Percentiles rank a stretch among this genome's conserved stretches.
phyloP scores from a whole-genome alignment of 805 yeast species.

The Candida wancherniae region DNA sequence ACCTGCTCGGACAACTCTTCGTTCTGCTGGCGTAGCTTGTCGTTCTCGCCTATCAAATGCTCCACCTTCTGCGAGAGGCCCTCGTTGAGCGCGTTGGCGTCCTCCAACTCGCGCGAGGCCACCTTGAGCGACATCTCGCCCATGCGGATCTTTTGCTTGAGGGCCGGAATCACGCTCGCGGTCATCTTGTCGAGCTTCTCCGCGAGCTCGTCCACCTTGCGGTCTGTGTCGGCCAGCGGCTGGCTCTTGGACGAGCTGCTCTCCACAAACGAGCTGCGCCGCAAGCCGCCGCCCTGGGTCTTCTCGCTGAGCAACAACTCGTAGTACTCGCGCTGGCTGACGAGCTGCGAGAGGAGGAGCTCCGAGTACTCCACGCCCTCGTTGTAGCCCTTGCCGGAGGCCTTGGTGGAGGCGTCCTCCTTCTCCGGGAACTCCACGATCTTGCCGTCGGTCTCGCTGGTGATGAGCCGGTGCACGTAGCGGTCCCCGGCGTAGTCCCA shows the following conservation, averaged over 20 bases:
- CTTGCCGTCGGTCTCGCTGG: slow-evolving; percentile 85
- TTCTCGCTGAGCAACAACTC: slow-evolving; percentile 42
- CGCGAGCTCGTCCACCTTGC: slow-evolving; percentile 23
- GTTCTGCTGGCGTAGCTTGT: slow-evolving; percentile 34
- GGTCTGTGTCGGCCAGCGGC: slow-evolving; percentile 23
- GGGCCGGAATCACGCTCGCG: slow-evolving; percentile 27
- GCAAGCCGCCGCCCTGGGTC: slow-evolving; percentile 8
- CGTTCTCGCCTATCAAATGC: slow-evolving; percentile 22
- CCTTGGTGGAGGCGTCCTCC: slow-evolving; percentile 4
- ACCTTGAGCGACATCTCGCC: slow-evolving; percentile 27
- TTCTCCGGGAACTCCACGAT: slow-evolving; percentile 66
- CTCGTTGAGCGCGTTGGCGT: slow-evolving; percentile 31
- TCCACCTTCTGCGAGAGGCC: slow-evolving; percentile 38
- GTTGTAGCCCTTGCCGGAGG: slow-evolving; percentile 3
- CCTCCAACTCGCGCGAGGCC: slow-evolving; percentile 29
- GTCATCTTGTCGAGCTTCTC: slow-evolving; percentile 19
- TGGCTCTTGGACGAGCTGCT: slow-evolving; percentile 7
- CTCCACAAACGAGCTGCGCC: slow-evolving; percentile 12
- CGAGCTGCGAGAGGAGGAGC: slow-evolving; percentile 71
- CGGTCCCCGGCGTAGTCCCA: slow-evolving; percentile 94
- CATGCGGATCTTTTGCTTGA: slow-evolving; percentile 26
- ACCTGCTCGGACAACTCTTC: slow-evolving; percentile 57
- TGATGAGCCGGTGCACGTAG: slow-evolving; percentile 80
- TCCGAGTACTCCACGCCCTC: slow-evolving; percentile 65
- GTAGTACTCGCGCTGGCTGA: slow-evolving; percentile 80